Evolutionary conservation across 2,329 filamentous ascomycete genomes (phyloP).

Genomic region (Epicoccum nigrum): DNA sequence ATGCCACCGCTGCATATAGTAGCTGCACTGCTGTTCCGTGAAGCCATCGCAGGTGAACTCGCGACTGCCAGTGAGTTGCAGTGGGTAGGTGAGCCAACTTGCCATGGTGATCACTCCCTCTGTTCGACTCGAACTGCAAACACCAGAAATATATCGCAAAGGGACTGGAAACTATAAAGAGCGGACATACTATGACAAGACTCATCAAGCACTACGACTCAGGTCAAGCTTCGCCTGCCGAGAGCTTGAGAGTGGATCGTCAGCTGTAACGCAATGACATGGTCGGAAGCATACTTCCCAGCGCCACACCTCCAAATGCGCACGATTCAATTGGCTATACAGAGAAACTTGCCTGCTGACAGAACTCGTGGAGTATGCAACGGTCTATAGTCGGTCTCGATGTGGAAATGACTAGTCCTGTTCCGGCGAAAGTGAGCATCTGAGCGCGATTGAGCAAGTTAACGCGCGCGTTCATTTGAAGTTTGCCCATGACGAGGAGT

Average conservation of each 20-base stretch:
- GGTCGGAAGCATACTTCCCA: not conserved
- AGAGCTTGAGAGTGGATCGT: not conserved
- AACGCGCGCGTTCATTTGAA: not conserved
- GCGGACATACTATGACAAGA: not conserved
- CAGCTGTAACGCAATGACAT: not conserved
- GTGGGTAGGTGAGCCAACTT: conserved; percentile 29
- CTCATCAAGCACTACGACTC: not conserved
- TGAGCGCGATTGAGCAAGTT: conserved; percentile 25
- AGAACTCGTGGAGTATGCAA: not conserved
- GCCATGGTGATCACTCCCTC: not conserved
- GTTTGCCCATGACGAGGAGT: not conserved
- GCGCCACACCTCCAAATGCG: not conserved
- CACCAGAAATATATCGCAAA: too few relatives aligned
- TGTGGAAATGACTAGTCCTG: not conserved
- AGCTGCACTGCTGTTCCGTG: conserved; percentile 55
- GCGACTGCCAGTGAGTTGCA: conserved; percentile 25
- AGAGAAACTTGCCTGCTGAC: not conserved
- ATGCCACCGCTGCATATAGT: conserved; percentile 55
- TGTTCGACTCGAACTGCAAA: too few relatives aligned
- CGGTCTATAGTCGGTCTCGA: not conserved
- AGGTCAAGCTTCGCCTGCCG: conserved; percentile 1
- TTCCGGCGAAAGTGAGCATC: conserved; percentile 2
- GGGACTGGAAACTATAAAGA: not conserved
- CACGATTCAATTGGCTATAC: not conserved
- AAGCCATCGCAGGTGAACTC: conserved; percentile 42